A percentile compares a stretch with the other conserved stretches of the same genome.
Evolutionary conservation across 371 early-diverging fungal genomes (phyloP).

Genomic region (Rhizopus microsporus): DNA sequence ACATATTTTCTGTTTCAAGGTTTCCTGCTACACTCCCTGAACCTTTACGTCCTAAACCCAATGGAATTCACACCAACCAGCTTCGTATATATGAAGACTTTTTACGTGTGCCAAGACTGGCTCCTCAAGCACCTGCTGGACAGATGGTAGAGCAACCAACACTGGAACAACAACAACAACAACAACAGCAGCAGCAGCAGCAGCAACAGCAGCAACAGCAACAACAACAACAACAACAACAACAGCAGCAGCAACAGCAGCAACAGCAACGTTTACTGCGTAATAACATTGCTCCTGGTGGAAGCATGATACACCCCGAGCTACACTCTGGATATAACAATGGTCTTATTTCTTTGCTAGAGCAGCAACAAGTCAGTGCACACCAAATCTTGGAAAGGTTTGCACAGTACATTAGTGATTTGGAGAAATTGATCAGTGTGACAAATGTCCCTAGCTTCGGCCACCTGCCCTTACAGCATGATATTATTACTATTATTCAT

Average conservation of each 20-base stretch:
- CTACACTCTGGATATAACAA: constrained; percentile 27
- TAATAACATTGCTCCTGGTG: constrained; percentile 16
- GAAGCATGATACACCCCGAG: constrained; percentile 38
- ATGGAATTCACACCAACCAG: constrained; percentile 78
- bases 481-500: constrained; percentile 70
- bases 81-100: constrained; percentile 80
- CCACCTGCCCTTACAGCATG: constrained; percentile 77
- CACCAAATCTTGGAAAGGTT: constrained; percentile 72
- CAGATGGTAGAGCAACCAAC: constrained; percentile 19
- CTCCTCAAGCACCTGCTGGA: constrained; percentile 22
- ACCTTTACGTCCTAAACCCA: constrained; percentile 75
- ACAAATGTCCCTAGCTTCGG: constrained; percentile 60
- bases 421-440: constrained; percentile 70
- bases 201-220: constrained; percentile 7
- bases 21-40: constrained; percentile 89
- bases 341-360: neutral
- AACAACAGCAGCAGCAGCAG: constrained; percentile 18
- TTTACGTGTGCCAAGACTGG: constrained; percentile 50
- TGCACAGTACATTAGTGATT: constrained; percentile 67
- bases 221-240: constrained; percentile 19
- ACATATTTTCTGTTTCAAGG: constrained; percentile 65
- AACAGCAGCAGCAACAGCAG: constrained; percentile 5
- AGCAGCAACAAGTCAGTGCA: constrained; percentile 35
- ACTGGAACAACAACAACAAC: constrained; percentile 8
- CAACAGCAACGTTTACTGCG: constrained; percentile 22